Conservation (phyloP, 2,329 filamentous ascomycete species). For the Phoma herbarum region DNA sequence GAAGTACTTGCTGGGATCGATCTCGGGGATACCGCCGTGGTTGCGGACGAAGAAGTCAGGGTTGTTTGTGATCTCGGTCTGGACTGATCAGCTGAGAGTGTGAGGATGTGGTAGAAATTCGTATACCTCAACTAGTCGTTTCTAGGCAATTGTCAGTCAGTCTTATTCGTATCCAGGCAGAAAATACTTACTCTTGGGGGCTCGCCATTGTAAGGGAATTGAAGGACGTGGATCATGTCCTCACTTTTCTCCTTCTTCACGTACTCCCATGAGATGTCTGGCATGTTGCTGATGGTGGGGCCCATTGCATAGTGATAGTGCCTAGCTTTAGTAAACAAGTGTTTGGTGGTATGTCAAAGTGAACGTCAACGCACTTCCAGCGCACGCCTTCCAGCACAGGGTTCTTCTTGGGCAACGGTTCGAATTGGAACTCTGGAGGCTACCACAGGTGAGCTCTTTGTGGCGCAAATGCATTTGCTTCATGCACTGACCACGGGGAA, state of each 20-base stretch:
- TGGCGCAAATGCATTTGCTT: neutral
- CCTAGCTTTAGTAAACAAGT: slow-evolving; percentile 15
- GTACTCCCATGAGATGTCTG: slow-evolving; percentile 63
- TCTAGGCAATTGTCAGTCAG: slow-evolving; percentile 28
- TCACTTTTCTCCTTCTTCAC: slow-evolving; percentile 55
- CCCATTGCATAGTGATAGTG: slow-evolving; percentile 57
- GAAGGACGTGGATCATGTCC: slow-evolving; percentile 59
- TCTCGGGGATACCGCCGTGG: slow-evolving; percentile 74
- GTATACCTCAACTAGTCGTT: slow-evolving; percentile 61
- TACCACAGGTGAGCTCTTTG: slow-evolving; percentile 19
- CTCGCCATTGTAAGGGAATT: slow-evolving; percentile 60
- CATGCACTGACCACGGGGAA: slow-evolving; percentile 53
- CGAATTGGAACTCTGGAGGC: slow-evolving; percentile 56
- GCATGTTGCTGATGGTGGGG: slow-evolving; percentile 53
- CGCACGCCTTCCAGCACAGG: slow-evolving; percentile 56
- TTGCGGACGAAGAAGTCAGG: slow-evolving; percentile 73
- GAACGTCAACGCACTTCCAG: slow-evolving; percentile 50
- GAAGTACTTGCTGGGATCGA: slow-evolving; percentile 64
- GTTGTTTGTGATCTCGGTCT: slow-evolving; percentile 68
- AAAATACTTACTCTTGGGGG: slow-evolving; percentile 45
- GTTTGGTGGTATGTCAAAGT: neutral
- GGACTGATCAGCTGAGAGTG: slow-evolving; percentile 18
- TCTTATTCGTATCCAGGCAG: neutral
- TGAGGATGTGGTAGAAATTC: no score
- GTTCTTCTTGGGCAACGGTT: slow-evolving; percentile 54